These are phyloP conservation scores for Aureobasidium vineae DNA, from an alignment of 2,329 filamentous ascomycete species.

Conservation along the genomic window DNA sequence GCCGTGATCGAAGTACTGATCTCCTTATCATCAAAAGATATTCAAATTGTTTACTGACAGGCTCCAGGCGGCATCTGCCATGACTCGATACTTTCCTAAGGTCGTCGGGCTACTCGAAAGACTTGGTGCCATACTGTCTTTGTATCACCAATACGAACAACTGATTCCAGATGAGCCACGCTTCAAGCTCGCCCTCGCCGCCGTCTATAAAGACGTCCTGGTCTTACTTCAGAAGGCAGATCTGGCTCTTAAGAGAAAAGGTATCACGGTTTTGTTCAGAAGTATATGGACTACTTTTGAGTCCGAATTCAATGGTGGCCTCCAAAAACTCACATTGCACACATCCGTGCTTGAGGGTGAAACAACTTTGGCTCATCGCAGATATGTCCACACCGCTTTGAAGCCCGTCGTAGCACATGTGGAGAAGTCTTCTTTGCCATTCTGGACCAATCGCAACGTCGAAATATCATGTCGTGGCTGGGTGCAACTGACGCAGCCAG, in stretches of 20 bases:
- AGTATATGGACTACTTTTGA: background rate
- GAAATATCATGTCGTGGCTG: background rate
- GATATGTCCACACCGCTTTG: background rate
- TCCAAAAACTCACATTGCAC: background rate
- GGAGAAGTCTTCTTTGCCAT: background rate
- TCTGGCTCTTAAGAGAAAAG: background rate
- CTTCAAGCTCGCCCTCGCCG: background rate
- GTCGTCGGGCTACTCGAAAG: background rate
- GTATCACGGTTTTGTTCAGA: background rate
- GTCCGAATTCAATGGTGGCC: background rate
- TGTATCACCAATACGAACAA: background rate
- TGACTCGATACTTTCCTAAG: background rate
- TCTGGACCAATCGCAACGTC: background rate
- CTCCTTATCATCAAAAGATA: background rate
- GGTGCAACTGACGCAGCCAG: background rate
- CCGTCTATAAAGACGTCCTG: background rate
- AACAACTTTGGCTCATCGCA: background rate
- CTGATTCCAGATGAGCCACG: background rate
- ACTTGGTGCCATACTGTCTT: background rate
- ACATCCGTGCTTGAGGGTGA: background rate
- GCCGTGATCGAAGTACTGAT: background rate
- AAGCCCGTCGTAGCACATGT: background rate
- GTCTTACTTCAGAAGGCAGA: background rate
- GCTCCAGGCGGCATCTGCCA: background rate
- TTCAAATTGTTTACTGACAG: background rate